These are phyloP conservation scores for Thalassiosira hispida DNA, from an alignment of 352 stramenopile genomes.

Conservation along the genomic window DNA sequence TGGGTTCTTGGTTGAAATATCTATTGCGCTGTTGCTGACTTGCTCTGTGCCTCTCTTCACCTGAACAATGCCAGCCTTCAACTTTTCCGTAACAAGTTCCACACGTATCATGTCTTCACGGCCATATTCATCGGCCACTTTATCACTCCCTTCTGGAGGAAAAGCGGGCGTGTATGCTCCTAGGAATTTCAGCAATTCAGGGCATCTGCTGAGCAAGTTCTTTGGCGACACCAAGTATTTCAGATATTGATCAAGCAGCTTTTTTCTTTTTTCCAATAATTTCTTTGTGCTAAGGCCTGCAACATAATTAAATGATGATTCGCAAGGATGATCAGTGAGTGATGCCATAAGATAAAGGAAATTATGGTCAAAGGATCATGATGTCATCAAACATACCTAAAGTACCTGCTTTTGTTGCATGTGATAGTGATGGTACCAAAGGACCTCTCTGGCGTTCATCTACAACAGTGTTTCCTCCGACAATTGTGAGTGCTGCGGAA, in stretches of 20 bases:
- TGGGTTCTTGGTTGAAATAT: slow-evolving; percentile 8
- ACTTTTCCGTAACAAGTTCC: slow-evolving; percentile 58
- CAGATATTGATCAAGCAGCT: slow-evolving; percentile 80
- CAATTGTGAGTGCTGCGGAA: slow-evolving; percentile 70
- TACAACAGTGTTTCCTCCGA: slow-evolving; percentile 34
- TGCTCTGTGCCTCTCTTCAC: slow-evolving; percentile 45
- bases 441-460: slow-evolving; percentile 56
- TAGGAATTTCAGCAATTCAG: slow-evolving; percentile 82
- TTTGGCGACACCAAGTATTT: slow-evolving; percentile 73
- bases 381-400: too few species aligned
- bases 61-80: slow-evolving; percentile 56
- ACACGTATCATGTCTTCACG: slow-evolving; percentile 48
- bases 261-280: slow-evolving; percentile 69
- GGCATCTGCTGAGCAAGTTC: slow-evolving; percentile 70
- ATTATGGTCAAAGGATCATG: too few species aligned
- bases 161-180: slow-evolving; percentile 68
- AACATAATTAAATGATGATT: too few species aligned
- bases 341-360: too few species aligned
- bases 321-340: too few species aligned
- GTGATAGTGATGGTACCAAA: slow-evolving; percentile 77
- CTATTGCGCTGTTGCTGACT: background rate
- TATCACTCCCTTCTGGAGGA: slow-evolving; percentile 21
- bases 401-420: slow-evolving; percentile 74
- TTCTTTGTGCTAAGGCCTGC: slow-evolving; percentile 74
- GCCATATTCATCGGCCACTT: slow-evolving; percentile 50